A percentile compares a stretch with the other conserved stretches of the same genome.
phyloP scores from a whole-genome alignment of 176 grass and related monocot genomes.

The Oryza punctata region DNA sequence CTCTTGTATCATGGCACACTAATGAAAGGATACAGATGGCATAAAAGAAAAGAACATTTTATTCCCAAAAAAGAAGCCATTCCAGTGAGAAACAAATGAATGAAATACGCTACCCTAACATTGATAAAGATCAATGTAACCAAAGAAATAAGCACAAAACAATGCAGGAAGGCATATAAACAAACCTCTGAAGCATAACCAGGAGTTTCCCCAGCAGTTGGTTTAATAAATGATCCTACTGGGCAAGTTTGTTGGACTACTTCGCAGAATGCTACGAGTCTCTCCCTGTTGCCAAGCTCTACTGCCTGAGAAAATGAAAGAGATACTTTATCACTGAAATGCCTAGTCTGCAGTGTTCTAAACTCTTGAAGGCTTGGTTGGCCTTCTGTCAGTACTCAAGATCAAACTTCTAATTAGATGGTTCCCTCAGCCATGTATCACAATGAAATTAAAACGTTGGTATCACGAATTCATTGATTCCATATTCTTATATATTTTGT shows the following conservation, averaged over 20 bases:
- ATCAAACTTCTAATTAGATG: too few relatives aligned
- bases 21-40: background rate
- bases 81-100: slow-evolving; percentile 6
- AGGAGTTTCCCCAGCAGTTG: slow-evolving; percentile 84
- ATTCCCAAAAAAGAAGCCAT: background rate
- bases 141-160: background rate
- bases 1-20: background rate
- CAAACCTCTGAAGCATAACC: slow-evolving; percentile 96
- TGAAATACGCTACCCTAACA: background rate
- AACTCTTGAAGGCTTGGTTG: too few relatives aligned
- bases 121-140: background rate
- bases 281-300: slow-evolving; percentile 74
- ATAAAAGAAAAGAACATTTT: background rate
- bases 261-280: slow-evolving; percentile 86
- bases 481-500: background rate
- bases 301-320: slow-evolving; percentile 62
- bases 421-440: too few relatives aligned
- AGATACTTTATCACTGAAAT: background rate
- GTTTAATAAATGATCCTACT: slow-evolving; percentile 89
- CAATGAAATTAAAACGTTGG: too few relatives aligned
- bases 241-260: slow-evolving; percentile 85
- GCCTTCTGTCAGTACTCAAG: too few relatives aligned
- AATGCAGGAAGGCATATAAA: background rate
- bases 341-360: background rate
- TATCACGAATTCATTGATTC: too few relatives aligned